Conservation (phyloP, 495 filamentous ascomycete species). For the Daldinia loculata region DNA sequence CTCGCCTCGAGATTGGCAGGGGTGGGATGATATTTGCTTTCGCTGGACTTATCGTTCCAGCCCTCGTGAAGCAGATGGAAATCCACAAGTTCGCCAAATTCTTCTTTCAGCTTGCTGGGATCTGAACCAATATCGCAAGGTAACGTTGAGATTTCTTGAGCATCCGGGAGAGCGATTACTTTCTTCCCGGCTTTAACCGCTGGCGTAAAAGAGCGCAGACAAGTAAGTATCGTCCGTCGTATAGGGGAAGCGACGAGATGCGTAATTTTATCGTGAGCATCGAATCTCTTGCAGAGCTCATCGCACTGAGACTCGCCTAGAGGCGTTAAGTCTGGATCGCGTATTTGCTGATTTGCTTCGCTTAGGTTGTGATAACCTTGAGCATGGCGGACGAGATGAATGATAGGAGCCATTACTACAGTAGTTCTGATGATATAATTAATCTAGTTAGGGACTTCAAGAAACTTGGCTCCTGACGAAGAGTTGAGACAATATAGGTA, state of each 20-base stretch:
- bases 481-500: not conserved
- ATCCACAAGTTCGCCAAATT: conserved; percentile 72
- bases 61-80: conserved; percentile 64
- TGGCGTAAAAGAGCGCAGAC: conserved; percentile 73
- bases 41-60: conserved; percentile 74
- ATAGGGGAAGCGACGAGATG: conserved; percentile 85
- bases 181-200: conserved; percentile 49
- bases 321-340: conserved; percentile 80
- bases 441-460: not conserved
- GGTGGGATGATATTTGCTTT: conserved; percentile 65
- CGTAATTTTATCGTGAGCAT: conserved; percentile 68
- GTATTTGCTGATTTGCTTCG: conserved; percentile 73
- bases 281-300: conserved; percentile 68
- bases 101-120: conserved; percentile 58
- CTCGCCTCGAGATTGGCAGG: conserved; percentile 67
- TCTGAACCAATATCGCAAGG: conserved; percentile 82
- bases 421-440: conserved; percentile 3
- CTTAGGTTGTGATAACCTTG: conserved; percentile 84
- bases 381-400: conserved; percentile 65
- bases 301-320: conserved; percentile 80
- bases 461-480: not conserved
- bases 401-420: conserved; percentile 51
- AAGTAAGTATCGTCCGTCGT: conserved; percentile 83
- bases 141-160: conserved; percentile 80
- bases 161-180: conserved; percentile 76